Evolutionary conservation across 2,329 filamentous ascomycete genomes (phyloP).

Genomic region (Tolypocladium endophyticum): DNA sequence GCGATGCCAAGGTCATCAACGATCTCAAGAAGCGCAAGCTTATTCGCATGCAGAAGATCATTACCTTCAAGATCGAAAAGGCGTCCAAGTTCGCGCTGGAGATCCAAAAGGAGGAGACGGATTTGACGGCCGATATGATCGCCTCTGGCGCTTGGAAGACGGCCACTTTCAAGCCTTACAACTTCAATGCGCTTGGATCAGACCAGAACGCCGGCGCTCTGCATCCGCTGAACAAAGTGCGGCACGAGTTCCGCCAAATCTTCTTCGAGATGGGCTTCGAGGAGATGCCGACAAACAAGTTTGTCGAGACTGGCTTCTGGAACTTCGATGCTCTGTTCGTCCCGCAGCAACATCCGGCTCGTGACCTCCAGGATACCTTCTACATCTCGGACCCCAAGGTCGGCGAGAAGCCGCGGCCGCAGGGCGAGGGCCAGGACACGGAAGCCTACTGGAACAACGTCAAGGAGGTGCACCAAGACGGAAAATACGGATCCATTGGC

Average conservation of each 20-base stretch:
- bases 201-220: slow-evolving; percentile 51
- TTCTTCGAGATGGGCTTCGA: slow-evolving; percentile 99
- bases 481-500: slow-evolving; percentile 89
- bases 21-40: slow-evolving; percentile 92
- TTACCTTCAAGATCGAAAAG: slow-evolving; percentile 75
- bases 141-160: slow-evolving; percentile 83
- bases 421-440: slow-evolving; percentile 54
- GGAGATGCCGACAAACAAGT: slow-evolving; percentile 93
- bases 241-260: slow-evolving; percentile 90
- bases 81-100: slow-evolving; percentile 81
- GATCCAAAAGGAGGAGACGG: slow-evolving; percentile 87
- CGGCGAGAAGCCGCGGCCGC: slow-evolving; percentile 57
- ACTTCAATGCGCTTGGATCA: slow-evolving; percentile 62
- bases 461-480: slow-evolving; percentile 75
- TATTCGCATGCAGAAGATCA: slow-evolving; percentile 70
- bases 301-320: slow-evolving; percentile 94
- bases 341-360: slow-evolving; percentile 88
- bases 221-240: slow-evolving; percentile 82
- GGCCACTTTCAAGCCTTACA: slow-evolving; percentile 72
- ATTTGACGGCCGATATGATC: slow-evolving; percentile 90
- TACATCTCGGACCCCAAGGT: slow-evolving; percentile 84
- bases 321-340: slow-evolving; percentile 97
- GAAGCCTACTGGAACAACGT: slow-evolving; percentile 83
- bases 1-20: slow-evolving; percentile 65
- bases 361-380: slow-evolving; percentile 96